A percentile compares a stretch with the other conserved stretches of the same genome.
Evolutionary conservation across 345 rosid species (phyloP).

Genomic region (Camelina laxa): DNA sequence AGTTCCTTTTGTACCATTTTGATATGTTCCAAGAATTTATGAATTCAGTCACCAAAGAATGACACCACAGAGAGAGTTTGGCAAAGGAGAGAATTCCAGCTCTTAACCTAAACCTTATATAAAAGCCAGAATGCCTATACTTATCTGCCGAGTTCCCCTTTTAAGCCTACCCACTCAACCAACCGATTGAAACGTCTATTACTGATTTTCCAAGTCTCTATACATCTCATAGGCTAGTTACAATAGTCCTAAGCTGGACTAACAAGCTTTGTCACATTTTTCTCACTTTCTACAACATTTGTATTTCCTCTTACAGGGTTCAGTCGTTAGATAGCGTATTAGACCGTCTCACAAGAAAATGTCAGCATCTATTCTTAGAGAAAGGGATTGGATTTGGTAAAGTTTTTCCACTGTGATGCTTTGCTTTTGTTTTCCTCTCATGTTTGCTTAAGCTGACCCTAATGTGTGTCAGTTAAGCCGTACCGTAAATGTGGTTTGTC

Average conservation of each 20-base stretch:
- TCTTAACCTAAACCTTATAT: not conserved
- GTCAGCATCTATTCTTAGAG: conserved; percentile 71
- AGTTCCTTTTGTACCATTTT: not conserved
- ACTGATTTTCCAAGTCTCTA: not conserved
- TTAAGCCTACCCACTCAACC: not conserved
- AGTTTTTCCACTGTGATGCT: not conserved
- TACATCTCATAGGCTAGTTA: not conserved
- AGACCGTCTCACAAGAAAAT: conserved; percentile 57
- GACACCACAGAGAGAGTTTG: not conserved
- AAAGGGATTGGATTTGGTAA: conserved; percentile 58
- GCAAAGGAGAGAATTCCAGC: not conserved
- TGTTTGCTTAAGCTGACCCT: conserved; percentile 36
- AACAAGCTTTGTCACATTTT: conserved; percentile 1
- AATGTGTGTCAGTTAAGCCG: conserved; percentile 55
- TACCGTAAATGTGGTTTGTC: conserved; percentile 41
- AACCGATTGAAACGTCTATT: not conserved
- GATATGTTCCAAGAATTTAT: not conserved
- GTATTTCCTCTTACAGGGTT: conserved; percentile 50
- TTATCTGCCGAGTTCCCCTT: not conserved
- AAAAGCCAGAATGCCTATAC: not conserved
- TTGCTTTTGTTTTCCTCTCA: conserved; percentile 23
- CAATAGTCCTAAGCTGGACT: not conserved
- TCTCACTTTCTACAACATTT: conserved; percentile 18
- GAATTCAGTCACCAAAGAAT: not conserved
- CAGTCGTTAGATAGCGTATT: conserved; percentile 60